Evolutionary conservation across 768 basidiomycete species (phyloP).

Genomic region (Agrocybe pediades): DNA sequence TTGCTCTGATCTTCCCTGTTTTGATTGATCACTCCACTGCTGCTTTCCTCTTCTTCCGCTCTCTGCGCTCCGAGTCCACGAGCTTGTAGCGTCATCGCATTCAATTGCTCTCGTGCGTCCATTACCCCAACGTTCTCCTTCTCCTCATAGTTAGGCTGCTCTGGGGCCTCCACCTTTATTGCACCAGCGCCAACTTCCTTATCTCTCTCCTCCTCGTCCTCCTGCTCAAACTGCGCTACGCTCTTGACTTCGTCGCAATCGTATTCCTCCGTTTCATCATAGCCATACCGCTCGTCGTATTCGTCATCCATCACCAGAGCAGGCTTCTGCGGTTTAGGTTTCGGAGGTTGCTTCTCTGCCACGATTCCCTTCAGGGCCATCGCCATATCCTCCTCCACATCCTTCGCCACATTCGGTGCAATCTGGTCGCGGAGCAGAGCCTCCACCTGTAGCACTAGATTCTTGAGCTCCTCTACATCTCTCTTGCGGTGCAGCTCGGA

Average conservation of each 20-base stretch:
- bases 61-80: too few species aligned
- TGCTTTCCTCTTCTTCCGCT: too few species aligned
- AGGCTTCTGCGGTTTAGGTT: slow-evolving; percentile 17
- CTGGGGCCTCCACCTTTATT: background rate
- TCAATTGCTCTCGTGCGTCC: too few species aligned
- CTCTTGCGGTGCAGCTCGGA: slow-evolving; percentile 20
- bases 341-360: slow-evolving; percentile 8
- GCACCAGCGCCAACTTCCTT: background rate
- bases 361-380: slow-evolving; percentile 21
- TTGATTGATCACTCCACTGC: too few species aligned
- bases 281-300: background rate
- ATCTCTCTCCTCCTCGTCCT: background rate
- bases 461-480: slow-evolving; percentile 20
- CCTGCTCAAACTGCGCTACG: too few species aligned
- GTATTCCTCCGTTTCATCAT: background rate
- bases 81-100: too few species aligned
- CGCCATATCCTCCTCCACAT: slow-evolving; percentile 19
- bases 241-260: too few species aligned
- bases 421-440: slow-evolving; percentile 12
- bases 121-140: background rate
- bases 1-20: too few species aligned
- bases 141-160: background rate
- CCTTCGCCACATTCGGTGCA: slow-evolving; percentile 10
- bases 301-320: slow-evolving; percentile 15
- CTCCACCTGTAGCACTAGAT: slow-evolving; percentile 16